These are phyloP conservation scores for Apiospora hydei DNA, from an alignment of 2,329 filamentous ascomycete species.

Conservation along the genomic window DNA sequence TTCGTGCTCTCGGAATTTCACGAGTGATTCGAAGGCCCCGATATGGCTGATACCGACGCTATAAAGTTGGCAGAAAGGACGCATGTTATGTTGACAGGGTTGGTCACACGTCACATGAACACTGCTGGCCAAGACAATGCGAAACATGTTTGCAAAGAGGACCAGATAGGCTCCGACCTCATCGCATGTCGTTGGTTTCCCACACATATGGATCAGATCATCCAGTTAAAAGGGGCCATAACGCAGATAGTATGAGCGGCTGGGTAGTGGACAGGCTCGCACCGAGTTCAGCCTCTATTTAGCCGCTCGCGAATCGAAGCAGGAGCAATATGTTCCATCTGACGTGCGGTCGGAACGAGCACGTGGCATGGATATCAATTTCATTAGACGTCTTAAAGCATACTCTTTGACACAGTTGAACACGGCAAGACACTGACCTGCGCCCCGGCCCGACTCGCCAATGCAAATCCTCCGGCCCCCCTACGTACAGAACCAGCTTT, in stretches of 20 bases:
- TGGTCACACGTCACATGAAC: not conserved
- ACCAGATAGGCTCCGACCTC: no score
- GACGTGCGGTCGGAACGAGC: not conserved
- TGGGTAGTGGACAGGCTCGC: not conserved
- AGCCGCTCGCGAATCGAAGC: conserved; percentile 6
- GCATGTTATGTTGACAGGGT: not conserved
- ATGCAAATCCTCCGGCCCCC: conserved; percentile 7
- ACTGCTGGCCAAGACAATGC: not conserved
- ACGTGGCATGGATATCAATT: conserved; percentile 21
- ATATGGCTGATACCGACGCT: not conserved
- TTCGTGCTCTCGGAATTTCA: no score
- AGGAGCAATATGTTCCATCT: not conserved
- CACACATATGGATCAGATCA: not conserved
- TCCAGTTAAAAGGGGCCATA: conserved; percentile 1
- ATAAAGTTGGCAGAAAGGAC: not conserved
- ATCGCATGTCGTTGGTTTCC: not conserved
- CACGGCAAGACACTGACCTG: conserved; percentile 16
- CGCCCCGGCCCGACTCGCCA: not conserved
- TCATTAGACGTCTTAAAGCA: conserved; percentile 17
- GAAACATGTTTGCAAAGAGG: not conserved
- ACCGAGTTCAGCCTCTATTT: not conserved
- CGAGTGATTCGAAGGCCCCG: not conserved
- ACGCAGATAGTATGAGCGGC: not conserved
- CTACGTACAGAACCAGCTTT: conserved; percentile 6
- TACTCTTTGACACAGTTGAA: not conserved